Evolutionary conservation across 306 rosid species (phyloP).

Genomic region (Lagenaria siceraria): DNA sequence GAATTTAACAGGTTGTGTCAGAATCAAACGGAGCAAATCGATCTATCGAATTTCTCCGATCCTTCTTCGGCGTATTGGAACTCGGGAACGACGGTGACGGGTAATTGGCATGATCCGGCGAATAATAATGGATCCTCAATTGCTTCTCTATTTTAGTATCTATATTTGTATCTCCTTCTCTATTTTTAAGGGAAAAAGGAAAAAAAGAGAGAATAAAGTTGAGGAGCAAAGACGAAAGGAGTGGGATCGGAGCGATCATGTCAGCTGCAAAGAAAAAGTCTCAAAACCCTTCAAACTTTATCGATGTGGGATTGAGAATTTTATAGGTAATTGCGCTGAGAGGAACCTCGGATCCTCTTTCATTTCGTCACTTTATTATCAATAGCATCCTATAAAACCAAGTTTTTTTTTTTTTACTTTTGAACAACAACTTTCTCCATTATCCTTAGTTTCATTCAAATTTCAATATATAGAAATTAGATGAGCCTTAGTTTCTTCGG

Average conservation of each 20-base stretch:
- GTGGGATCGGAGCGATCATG: slow-evolving; percentile 95
- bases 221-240: slow-evolving; percentile 24
- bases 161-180: slow-evolving; percentile 8
- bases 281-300: slow-evolving; percentile 38
- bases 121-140: slow-evolving; percentile 55
- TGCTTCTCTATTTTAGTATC: slow-evolving; percentile 58
- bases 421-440: not conserved
- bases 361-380: not conserved
- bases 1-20: slow-evolving; percentile 7
- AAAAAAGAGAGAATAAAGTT: slow-evolving; percentile 4
- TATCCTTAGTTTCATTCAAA: not conserved
- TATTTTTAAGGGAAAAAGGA: slow-evolving; percentile 2
- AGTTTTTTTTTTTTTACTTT: not conserved
- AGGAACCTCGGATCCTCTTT: slow-evolving; percentile 97
- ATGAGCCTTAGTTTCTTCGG: not conserved
- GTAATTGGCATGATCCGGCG: slow-evolving; percentile 55
- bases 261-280: slow-evolving; percentile 65
- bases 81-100: slow-evolving; percentile 17
- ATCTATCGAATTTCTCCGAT: slow-evolving; percentile 27
- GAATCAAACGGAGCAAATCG: slow-evolving; percentile 46
- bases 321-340: slow-evolving; percentile 61
- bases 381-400: not conserved
- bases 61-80: slow-evolving; percentile 57
- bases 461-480: not conserved
- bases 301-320: slow-evolving; percentile 49